Evolutionary conservation across 306 rosid genomes (phyloP).

Genomic region (Medicago lupulina): DNA sequence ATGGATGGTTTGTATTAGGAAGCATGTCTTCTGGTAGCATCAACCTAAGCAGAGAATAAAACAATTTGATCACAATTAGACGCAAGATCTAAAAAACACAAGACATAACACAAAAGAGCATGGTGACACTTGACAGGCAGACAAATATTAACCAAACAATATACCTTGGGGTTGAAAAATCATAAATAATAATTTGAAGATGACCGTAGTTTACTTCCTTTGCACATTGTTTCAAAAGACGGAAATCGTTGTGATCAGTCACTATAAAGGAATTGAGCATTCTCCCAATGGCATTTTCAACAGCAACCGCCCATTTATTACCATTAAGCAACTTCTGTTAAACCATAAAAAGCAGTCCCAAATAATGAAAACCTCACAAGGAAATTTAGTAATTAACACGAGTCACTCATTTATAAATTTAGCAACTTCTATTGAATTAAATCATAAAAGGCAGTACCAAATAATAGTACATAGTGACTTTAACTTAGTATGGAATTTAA

Average conservation of each 20-base stretch:
- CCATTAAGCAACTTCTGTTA: conserved; percentile 75
- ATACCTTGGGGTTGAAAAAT: conserved; percentile 85
- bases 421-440: conserved; percentile 55
- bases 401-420: conserved; percentile 57
- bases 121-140: not conserved
- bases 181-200: conserved; percentile 82
- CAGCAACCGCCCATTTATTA: conserved; percentile 77
- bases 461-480: not conserved
- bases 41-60: conserved; percentile 61
- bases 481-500: not conserved
- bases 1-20: conserved; percentile 82
- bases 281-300: conserved; percentile 86
- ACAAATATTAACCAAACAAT: conserved; percentile 11
- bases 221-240: conserved; percentile 79
- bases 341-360: conserved; percentile 32
- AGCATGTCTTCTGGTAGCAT: conserved; percentile 76
- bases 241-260: conserved; percentile 80
- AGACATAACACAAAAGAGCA: not conserved
- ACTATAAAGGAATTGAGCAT: conserved; percentile 92
- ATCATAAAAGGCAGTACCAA: conserved; percentile 30
- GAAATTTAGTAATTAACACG: conserved; percentile 30
- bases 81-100: not conserved
- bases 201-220: conserved; percentile 65
- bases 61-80: conserved; percentile 33
- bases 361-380: conserved; percentile 3